Evolutionary conservation across 78 protist species (phyloP).

Genomic region (Paratrimastix pyriformis): DNA sequence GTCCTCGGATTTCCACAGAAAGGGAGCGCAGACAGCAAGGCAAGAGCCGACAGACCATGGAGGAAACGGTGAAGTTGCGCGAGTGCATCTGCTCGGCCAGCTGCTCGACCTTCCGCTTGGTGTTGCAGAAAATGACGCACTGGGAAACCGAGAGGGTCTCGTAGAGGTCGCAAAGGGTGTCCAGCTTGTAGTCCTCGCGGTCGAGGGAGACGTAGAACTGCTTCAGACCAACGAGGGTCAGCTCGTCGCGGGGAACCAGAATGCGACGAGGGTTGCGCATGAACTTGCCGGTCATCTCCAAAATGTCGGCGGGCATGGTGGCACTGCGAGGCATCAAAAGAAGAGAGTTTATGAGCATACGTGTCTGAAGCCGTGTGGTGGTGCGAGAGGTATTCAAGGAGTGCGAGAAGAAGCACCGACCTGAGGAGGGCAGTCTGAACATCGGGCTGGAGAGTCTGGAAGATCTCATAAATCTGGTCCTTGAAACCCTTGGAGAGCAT

Average conservation of each 20-base stretch:
- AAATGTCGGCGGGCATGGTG: conserved; percentile 45
- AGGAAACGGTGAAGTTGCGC: conserved; percentile 76
- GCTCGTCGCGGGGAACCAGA: conserved; percentile 50
- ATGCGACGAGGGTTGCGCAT: conserved; percentile 44
- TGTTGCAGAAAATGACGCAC: conserved; percentile 89
- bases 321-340: conserved; percentile 55
- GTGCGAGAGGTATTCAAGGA: background rate
- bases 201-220: conserved; percentile 61
- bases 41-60: too few relatives aligned
- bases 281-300: conserved; percentile 7
- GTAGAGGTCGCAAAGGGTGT: conserved; percentile 58
- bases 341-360: background rate
- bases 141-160: conserved; percentile 58
- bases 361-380: background rate
- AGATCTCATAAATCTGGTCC: conserved; percentile 39
- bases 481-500: conserved; percentile 31
- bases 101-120: conserved; percentile 86
- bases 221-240: conserved; percentile 62
- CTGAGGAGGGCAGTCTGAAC: conserved; percentile 47
- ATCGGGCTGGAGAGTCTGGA: conserved; percentile 14
- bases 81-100: conserved; percentile 71
- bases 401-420: background rate
- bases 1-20: too few relatives aligned
- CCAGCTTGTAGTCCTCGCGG: conserved; percentile 33
- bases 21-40: too few relatives aligned